phyloP scores from a whole-genome alignment of 163 green algal species.

The Scenedesmus sp. region DNA sequence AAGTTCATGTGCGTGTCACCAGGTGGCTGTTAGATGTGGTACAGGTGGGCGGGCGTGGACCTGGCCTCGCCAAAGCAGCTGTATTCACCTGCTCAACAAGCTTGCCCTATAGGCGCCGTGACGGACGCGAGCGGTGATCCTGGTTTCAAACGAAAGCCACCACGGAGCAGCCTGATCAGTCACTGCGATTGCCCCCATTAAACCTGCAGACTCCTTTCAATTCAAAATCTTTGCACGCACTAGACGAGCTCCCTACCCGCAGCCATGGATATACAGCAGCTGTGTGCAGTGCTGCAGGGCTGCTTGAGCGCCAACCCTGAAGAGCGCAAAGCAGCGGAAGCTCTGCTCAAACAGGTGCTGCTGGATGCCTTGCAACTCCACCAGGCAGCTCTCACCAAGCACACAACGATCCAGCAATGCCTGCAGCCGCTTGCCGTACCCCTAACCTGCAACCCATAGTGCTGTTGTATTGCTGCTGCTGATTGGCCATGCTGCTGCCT shows the following conservation, averaged over 20 bases:
- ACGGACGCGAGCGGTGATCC: background rate
- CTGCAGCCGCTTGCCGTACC: background rate
- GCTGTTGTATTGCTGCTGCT: background rate
- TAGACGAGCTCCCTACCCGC: background rate
- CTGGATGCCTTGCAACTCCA: background rate
- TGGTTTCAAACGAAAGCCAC: background rate
- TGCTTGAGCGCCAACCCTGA: constrained; percentile 69
- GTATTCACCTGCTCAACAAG: background rate
- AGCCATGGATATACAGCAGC: constrained; percentile 75
- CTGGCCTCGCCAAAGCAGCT: background rate
- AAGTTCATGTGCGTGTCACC: background rate
- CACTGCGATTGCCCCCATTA: background rate
- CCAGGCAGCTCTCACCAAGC: background rate
- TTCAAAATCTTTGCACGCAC: background rate
- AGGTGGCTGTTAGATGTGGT: constrained; percentile 2
- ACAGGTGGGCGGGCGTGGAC: background rate
- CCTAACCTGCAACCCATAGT: background rate
- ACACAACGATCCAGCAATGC: background rate
- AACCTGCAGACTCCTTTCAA: background rate
- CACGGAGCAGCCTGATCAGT: background rate
- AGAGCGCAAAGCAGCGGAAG: constrained; percentile 75
- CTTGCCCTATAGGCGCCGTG: background rate
- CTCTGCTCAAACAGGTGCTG: constrained; percentile 77
- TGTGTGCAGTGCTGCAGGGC: constrained; percentile 72
- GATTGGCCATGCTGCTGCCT: background rate